Percentiles rank a stretch among this genome's conserved stretches.
These are phyloP conservation scores for Populus euphratica DNA, from an alignment of 345 rosid genomes.

Conservation along the genomic window DNA sequence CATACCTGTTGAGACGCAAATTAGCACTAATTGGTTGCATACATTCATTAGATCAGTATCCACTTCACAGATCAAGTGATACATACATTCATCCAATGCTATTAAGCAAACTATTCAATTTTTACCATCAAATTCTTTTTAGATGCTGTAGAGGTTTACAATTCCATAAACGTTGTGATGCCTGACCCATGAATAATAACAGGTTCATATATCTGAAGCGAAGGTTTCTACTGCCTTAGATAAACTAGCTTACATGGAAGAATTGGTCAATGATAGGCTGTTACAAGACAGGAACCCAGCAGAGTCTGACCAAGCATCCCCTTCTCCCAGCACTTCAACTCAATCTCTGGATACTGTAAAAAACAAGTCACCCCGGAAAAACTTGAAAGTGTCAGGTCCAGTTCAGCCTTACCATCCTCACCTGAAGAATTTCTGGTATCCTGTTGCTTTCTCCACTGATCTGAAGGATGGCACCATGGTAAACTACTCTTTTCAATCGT, in stretches of 20 bases:
- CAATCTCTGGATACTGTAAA: conserved; percentile 39
- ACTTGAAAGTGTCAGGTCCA: conserved; percentile 89
- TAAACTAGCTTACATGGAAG: conserved; percentile 93
- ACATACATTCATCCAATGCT: not conserved
- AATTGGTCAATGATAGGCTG: conserved; percentile 73
- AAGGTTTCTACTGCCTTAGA: conserved; percentile 87
- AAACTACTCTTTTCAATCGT: conserved; percentile 18
- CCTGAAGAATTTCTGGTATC: conserved; percentile 93
- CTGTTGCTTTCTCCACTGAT: conserved; percentile 76
- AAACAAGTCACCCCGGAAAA: conserved; percentile 49
- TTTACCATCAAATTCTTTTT: not conserved
- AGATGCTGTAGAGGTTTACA: not conserved
- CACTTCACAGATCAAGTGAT: not conserved
- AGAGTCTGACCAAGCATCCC: conserved; percentile 37
- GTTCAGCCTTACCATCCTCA: conserved; percentile 67
- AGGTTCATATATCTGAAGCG: conserved; percentile 98
- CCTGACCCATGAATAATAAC: conserved; percentile 25
- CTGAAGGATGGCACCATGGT: conserved; percentile 92
- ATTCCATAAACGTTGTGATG: conserved; percentile 12
- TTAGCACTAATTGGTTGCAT: not conserved
- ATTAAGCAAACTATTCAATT: not conserved
- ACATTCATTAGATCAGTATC: not conserved
- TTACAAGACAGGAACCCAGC: conserved; percentile 53
- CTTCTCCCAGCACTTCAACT: conserved; percentile 47
- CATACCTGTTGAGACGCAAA: not conserved